Percentiles rank a stretch among this genome's conserved stretches.
Evolutionary conservation across 495 filamentous ascomycete species (phyloP).

Genomic region (Daldinia vernicosa): DNA sequence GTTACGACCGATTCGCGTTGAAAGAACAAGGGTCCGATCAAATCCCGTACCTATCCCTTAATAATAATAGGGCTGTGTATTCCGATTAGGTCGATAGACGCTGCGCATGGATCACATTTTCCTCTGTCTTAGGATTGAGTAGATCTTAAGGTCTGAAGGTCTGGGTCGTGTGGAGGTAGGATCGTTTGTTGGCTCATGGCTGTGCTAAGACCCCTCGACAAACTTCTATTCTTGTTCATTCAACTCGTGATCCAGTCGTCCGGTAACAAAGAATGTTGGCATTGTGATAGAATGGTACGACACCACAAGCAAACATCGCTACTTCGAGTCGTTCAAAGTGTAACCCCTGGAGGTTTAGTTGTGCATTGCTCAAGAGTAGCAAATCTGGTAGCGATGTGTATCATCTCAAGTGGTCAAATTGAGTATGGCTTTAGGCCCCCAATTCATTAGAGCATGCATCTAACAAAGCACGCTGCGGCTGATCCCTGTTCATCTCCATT

Average conservation of each 20-base stretch:
- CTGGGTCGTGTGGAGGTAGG: constrained; percentile 13
- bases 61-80: constrained; percentile 8
- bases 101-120: constrained; percentile 1
- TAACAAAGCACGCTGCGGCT: constrained; percentile 6
- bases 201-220: constrained; percentile 1
- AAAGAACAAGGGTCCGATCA: not conserved
- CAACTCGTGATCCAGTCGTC: not conserved
- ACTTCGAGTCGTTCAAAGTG: not conserved
- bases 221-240: constrained; percentile 31
- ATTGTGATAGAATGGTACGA: not conserved
- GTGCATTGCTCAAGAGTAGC: not conserved
- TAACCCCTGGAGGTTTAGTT: not conserved
- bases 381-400: constrained; percentile 15
- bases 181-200: constrained; percentile 6
- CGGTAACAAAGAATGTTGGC: too few species aligned
- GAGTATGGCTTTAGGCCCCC: constrained; percentile 22
- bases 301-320: not conserved
- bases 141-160: not conserved
- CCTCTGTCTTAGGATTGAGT: not conserved
- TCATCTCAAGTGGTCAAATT: constrained; percentile 16
- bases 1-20: not conserved
- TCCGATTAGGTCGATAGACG: not conserved
- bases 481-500: constrained; percentile 9
- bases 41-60: constrained; percentile 4
- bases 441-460: constrained; percentile 9